phyloP scores from a whole-genome alignment of 1,139 yeast genomes.

The Yamadazyma triangularis region DNA sequence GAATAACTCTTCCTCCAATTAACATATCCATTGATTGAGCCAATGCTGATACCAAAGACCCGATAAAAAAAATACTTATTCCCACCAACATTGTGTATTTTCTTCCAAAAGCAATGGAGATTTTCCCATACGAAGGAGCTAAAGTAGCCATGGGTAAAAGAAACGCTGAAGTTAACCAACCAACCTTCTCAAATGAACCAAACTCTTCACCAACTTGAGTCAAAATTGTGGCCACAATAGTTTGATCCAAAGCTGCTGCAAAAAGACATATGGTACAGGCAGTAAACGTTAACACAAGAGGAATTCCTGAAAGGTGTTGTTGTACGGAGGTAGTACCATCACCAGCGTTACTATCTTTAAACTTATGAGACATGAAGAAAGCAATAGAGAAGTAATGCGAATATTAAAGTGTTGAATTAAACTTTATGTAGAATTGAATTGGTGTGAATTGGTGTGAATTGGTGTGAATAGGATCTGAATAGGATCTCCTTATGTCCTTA shows the following conservation, averaged over 20 bases:
- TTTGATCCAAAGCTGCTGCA: slow-evolving; percentile 63
- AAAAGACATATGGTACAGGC: slow-evolving; percentile 51
- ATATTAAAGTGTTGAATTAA: too few species aligned
- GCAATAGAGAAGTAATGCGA: too few species aligned
- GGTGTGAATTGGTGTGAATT: too few species aligned
- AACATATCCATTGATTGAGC: slow-evolving; percentile 55
- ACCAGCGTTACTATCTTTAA: slow-evolving; percentile 51
- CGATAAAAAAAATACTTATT: slow-evolving; percentile 54
- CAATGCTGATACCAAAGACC: slow-evolving; percentile 58
- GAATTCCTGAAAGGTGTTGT: slow-evolving; percentile 44
- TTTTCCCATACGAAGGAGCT: slow-evolving; percentile 57
- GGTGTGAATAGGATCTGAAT: too few species aligned
- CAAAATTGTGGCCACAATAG: slow-evolving; percentile 58
- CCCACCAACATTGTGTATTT: slow-evolving; percentile 47
- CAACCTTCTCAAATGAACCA: slow-evolving; percentile 48
- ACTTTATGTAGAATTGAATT: too few species aligned
- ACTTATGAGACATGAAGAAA: too few species aligned
- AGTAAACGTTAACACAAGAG: slow-evolving; percentile 35
- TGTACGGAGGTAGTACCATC: slow-evolving; percentile 51
- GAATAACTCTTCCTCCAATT: slow-evolving; percentile 66
- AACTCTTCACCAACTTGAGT: slow-evolving; percentile 54
- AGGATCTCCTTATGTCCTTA: too few species aligned
- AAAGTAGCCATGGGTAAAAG: slow-evolving; percentile 56
- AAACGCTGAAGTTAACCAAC: slow-evolving; percentile 62
- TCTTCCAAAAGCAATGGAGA: slow-evolving; percentile 60